Evolutionary conservation across 139 green algal genomes (phyloP).

Genomic region (Chlamydomonas sphaeroides): DNA sequence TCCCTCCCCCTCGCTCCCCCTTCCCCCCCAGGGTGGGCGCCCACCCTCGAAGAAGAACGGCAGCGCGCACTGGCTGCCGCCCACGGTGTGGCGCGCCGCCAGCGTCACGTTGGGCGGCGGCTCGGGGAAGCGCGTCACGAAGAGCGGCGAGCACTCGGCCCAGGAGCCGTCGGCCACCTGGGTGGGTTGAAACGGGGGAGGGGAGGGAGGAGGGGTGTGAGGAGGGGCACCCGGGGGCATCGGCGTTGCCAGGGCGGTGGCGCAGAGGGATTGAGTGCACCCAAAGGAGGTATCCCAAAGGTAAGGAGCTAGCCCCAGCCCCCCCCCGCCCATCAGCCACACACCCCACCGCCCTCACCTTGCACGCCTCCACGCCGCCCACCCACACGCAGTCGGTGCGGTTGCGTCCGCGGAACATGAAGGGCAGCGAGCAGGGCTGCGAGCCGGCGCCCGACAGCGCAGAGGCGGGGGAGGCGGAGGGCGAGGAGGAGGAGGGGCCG

Average conservation of each 20-base stretch:
- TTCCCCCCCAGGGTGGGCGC: too few relatives aligned
- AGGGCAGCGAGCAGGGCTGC: slow-evolving; percentile 38
- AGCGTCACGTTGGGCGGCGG: slow-evolving; percentile 22
- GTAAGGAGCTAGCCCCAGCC: too few relatives aligned
- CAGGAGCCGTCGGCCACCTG: slow-evolving; percentile 39
- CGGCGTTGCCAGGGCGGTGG: too few relatives aligned
- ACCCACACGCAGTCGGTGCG: slow-evolving; percentile 49
- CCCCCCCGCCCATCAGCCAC: too few relatives aligned
- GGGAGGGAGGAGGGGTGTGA: not conserved
- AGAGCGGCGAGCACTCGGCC: slow-evolving; percentile 31
- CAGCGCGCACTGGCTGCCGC: slow-evolving; percentile 20
- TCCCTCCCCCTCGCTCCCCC: too few relatives aligned
- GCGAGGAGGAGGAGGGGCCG: too few relatives aligned
- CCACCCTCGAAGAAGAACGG: slow-evolving; percentile 29
- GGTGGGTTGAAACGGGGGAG: not conserved
- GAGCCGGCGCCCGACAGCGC: not conserved
- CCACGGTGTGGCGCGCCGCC: not conserved
- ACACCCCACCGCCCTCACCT: slow-evolving; percentile 22
- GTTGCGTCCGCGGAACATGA: slow-evolving; percentile 10
- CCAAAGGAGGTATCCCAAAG: too few relatives aligned
- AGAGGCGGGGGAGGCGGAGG: too few relatives aligned
- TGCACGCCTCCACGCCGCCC: slow-evolving; percentile 51
- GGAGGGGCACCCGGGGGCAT: too few relatives aligned
- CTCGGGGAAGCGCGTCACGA: slow-evolving; percentile 13
- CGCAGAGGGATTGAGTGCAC: too few relatives aligned